Conservation (phyloP, 345 rosid genomes). For the Linum lewisii region DNA sequence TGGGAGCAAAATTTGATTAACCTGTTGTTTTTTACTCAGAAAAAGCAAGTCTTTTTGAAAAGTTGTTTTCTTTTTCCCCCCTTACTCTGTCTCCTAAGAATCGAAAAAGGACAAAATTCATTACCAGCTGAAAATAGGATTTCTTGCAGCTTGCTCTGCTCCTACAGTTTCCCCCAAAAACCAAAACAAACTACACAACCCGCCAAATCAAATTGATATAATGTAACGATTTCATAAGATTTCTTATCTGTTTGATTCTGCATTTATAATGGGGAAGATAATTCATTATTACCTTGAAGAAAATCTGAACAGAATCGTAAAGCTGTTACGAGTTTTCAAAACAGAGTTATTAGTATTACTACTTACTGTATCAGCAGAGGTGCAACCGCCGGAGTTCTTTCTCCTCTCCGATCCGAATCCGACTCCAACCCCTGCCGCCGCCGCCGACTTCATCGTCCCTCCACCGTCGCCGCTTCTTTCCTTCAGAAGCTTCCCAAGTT, state of each 20-base stretch:
- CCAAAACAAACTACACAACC: too few relatives aligned
- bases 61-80: neutral
- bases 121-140: neutral
- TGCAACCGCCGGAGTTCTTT: slow-evolving; percentile 13
- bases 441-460: too few relatives aligned
- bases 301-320: too few relatives aligned
- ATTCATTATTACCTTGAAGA: too few relatives aligned
- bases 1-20: too few relatives aligned
- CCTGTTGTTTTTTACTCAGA: neutral
- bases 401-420: slow-evolving; percentile 26
- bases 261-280: too few relatives aligned
- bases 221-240: too few relatives aligned
- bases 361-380: slow-evolving; percentile 1
- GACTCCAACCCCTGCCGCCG: neutral
- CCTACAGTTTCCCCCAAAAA: too few relatives aligned
- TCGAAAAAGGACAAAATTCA: neutral
- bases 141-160: too few relatives aligned
- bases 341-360: slow-evolving; percentile 1
- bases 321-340: slow-evolving; percentile 15
- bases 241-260: too few relatives aligned
- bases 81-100: neutral
- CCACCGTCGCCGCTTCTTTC: slow-evolving; percentile 26
- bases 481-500: slow-evolving; percentile 59
- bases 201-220: too few relatives aligned
- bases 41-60: neutral